phyloP scores from a whole-genome alignment of 768 basidiomycete species.

The Boletus coccyginus region DNA sequence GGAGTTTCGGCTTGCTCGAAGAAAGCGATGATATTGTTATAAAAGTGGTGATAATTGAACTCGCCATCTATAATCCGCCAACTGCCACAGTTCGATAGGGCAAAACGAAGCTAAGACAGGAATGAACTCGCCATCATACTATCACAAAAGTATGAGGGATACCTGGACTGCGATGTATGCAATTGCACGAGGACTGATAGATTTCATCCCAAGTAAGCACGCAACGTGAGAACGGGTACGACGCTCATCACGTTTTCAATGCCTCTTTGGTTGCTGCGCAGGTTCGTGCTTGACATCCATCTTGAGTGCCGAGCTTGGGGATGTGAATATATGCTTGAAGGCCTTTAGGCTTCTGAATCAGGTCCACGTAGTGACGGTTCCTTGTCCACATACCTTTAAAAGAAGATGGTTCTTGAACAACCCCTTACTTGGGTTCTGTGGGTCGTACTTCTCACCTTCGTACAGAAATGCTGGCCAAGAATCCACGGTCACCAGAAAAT shows the following conservation, averaged over 20 bases:
- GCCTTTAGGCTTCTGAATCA: background rate
- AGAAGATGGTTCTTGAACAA: background rate
- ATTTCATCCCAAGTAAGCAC: background rate
- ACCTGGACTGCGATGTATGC: background rate
- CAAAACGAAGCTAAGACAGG: background rate
- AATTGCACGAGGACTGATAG: background rate
- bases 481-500: background rate
- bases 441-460: background rate
- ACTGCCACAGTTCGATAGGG: background rate
- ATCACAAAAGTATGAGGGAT: background rate
- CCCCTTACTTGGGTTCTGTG: background rate
- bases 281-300: background rate
- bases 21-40: background rate
- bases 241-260: background rate
- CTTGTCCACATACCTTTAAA: background rate
- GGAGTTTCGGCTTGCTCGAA: background rate
- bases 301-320: background rate
- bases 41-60: background rate
- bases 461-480: slow-evolving; percentile 1
- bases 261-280: background rate
- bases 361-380: too few species aligned
- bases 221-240: background rate
- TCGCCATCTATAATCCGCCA: background rate
- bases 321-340: background rate
- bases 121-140: too few species aligned